A percentile compares a stretch with the other conserved stretches of the same genome.
Conservation (phyloP, 768 basidiomycete genomes). For the Trametes punicea region DNA sequence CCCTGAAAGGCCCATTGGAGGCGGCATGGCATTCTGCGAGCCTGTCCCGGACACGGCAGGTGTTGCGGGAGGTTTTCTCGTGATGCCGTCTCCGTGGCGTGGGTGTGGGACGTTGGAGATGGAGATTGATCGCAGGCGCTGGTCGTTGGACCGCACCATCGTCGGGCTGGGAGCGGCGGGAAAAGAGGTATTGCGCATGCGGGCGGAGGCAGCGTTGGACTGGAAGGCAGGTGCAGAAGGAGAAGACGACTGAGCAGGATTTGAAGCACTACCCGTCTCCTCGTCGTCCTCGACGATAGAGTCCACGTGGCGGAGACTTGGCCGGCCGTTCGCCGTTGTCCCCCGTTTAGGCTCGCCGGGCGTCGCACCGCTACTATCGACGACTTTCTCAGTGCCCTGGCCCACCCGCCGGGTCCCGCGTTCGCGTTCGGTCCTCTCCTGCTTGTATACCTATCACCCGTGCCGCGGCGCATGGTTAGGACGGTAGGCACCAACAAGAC, state of each 20-base stretch:
- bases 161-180: slow-evolving; percentile 8
- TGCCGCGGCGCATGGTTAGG: background rate
- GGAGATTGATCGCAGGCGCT: slow-evolving; percentile 23
- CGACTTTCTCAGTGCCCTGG: slow-evolving; percentile 6
- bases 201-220: slow-evolving; percentile 13
- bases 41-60: background rate
- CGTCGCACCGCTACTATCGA: slow-evolving; percentile 13
- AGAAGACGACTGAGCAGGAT: background rate
- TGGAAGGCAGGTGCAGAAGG: slow-evolving; percentile 23
- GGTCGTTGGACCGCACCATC: slow-evolving; percentile 2
- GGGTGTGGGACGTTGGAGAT: slow-evolving; percentile 25
- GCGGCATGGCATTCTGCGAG: slow-evolving; percentile 12
- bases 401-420: slow-evolving; percentile 12
- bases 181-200: slow-evolving; percentile 15
- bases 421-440: slow-evolving; percentile 52
- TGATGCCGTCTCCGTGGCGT: slow-evolving; percentile 16
- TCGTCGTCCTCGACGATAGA: slow-evolving; percentile 66
- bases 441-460: slow-evolving; percentile 58
- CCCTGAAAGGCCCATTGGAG: slow-evolving; percentile 1
- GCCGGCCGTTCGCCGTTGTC: slow-evolving; percentile 27
- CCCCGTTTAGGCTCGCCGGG: slow-evolving; percentile 18
- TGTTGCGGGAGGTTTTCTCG: background rate
- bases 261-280: slow-evolving; percentile 31
- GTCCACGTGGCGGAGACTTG: slow-evolving; percentile 53
- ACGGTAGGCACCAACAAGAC: slow-evolving; percentile 4